Conservation (phyloP, 441 rosid species). For the Populus trichocarpa region DNA sequence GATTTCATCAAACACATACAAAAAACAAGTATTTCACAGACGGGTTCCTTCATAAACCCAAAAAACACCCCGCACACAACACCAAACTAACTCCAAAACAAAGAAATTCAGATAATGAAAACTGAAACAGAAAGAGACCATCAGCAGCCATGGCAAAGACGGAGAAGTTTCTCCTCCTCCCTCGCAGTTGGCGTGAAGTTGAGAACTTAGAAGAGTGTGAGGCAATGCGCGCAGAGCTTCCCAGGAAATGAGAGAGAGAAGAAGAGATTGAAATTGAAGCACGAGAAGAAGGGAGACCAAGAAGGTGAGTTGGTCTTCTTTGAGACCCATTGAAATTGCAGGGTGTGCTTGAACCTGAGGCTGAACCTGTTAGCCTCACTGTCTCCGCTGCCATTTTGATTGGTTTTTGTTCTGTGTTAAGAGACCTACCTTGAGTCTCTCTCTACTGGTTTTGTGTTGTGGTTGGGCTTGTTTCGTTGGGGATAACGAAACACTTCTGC, state of each 20-base stretch:
- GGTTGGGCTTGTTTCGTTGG: neutral
- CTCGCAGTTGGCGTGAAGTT: slow-evolving; percentile 19
- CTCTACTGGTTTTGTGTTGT: neutral
- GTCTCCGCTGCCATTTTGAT: slow-evolving; percentile 69
- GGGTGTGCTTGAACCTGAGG: slow-evolving; percentile 33
- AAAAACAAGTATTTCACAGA: neutral
- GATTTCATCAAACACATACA: neutral
- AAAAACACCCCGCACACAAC: neutral
- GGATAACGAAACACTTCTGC: slow-evolving; percentile 11
- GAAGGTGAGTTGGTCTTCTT: slow-evolving; percentile 44
- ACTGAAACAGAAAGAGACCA: slow-evolving; percentile 36
- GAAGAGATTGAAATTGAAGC: slow-evolving; percentile 47
- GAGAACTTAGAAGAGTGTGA: slow-evolving; percentile 24
- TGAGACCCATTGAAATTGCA: slow-evolving; percentile 57
- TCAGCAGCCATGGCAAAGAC: slow-evolving; percentile 70
- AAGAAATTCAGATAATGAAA: slow-evolving; percentile 6
- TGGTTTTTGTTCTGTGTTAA: neutral
- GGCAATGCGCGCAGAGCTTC: slow-evolving; percentile 34
- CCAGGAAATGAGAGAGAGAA: slow-evolving; percentile 50
- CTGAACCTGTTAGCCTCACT: slow-evolving; percentile 36
- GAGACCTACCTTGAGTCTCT: neutral
- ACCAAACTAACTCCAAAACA: neutral
- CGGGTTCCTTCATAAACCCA: neutral
- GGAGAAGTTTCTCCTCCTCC: slow-evolving; percentile 48
- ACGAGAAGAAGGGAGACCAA: slow-evolving; percentile 42